Conservation (phyloP, 108 stramenopile genomes). For the Epithemia pelagica region DNA sequence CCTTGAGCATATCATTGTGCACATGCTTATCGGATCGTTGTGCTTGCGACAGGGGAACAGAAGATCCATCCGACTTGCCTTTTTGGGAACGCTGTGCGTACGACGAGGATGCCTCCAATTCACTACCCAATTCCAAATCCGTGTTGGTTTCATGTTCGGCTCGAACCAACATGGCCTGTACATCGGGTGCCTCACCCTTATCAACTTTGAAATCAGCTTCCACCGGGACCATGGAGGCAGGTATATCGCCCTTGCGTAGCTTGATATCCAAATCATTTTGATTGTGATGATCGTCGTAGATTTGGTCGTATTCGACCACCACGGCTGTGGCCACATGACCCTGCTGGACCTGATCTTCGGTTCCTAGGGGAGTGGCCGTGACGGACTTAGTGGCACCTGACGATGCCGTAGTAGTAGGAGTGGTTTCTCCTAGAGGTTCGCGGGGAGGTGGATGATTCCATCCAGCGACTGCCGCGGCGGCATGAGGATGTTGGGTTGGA, state of each 20-base stretch:
- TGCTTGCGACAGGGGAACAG: constrained; percentile 24
- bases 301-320: constrained; percentile 33
- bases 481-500: no score
- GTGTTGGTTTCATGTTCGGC: constrained; percentile 23
- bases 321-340: constrained; percentile 12
- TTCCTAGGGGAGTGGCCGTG: constrained; percentile 33
- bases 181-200: constrained; percentile 32
- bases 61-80: constrained; percentile 22
- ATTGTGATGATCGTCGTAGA: constrained; percentile 8
- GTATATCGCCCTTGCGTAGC: neutral
- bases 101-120: neutral
- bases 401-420: no score
- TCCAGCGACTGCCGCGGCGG: neutral
- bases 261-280: constrained; percentile 3
- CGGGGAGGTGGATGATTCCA: neutral
- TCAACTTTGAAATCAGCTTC: constrained; percentile 49
- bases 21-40: constrained; percentile 16
- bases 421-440: neutral
- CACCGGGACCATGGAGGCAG: constrained; percentile 21
- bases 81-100: constrained; percentile 1
- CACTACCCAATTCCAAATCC: constrained; percentile 9
- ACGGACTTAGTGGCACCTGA: constrained; percentile 9
- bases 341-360: constrained; percentile 22
- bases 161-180: constrained; percentile 22
- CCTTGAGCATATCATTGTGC: constrained; percentile 48